phyloP scores from a whole-genome alignment of 805 yeast genomes.

The Peterozyma toletana region DNA sequence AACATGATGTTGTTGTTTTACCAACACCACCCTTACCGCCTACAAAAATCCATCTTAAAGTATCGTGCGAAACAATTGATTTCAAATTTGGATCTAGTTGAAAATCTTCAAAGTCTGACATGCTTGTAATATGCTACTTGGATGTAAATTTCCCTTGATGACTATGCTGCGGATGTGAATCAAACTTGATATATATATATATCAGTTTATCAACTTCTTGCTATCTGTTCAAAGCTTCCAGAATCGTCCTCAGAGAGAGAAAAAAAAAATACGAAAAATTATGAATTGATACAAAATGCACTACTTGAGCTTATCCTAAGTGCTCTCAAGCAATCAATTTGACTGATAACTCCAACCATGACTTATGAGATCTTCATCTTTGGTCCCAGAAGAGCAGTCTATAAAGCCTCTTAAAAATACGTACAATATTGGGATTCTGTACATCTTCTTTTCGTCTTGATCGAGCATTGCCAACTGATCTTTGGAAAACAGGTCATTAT shows the following conservation, averaged over 20 bases:
- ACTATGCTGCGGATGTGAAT: no score
- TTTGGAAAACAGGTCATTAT: slow-evolving; percentile 3
- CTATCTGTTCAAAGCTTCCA: no score
- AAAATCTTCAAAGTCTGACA: slow-evolving; percentile 32
- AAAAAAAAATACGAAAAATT: no score
- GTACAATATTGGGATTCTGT: slow-evolving; percentile 6
- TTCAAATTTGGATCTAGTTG: slow-evolving; percentile 67
- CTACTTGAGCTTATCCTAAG: no score
- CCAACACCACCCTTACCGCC: slow-evolving; percentile 99
- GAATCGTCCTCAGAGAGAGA: no score
- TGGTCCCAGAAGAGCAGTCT: not conserved
- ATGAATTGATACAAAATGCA: no score
- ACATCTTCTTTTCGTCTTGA: not conserved
- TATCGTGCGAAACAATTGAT: slow-evolving; percentile 53
- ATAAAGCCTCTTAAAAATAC: slow-evolving; percentile 2
- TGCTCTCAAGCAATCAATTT: not conserved
- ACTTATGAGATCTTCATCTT: not conserved
- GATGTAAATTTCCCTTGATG: no score
- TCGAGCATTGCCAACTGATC: slow-evolving; percentile 5
- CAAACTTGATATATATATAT: no score
- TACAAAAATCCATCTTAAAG: slow-evolving; percentile 92
- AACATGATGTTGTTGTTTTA: slow-evolving; percentile 94
- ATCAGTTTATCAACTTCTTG: no score
- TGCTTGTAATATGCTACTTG: not conserved
- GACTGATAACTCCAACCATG: slow-evolving; percentile 4